These are phyloP conservation scores for Euphorbia pulcherrima DNA, from an alignment of 345 rosid genomes.

Conservation along the genomic window DNA sequence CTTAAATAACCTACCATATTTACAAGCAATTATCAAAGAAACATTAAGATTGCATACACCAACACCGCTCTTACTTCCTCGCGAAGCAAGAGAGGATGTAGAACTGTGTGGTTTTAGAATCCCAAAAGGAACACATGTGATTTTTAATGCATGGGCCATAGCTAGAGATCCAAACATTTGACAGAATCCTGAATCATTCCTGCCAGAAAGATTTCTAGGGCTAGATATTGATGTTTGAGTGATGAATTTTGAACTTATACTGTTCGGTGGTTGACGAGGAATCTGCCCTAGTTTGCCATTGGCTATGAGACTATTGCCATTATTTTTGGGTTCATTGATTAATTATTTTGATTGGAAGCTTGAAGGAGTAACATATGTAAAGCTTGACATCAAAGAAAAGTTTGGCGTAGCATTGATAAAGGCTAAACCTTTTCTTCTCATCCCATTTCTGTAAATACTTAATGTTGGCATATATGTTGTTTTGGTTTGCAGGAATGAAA, in stretches of 20 bases:
- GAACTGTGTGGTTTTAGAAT: neutral
- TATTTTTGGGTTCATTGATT: constrained; percentile 1
- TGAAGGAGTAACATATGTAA: too few relatives aligned
- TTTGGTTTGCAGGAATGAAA: too few relatives aligned
- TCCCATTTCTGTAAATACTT: too few relatives aligned
- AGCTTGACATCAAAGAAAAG: too few relatives aligned
- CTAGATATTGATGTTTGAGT: neutral
- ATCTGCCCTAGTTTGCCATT: constrained; percentile 9
- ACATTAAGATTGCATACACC: too few relatives aligned
- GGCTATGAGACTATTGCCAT: neutral
- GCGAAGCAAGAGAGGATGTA: neutral
- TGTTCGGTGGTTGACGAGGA: constrained; percentile 4
- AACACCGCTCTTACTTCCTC: too few relatives aligned
- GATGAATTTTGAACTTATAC: neutral
- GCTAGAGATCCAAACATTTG: constrained; percentile 12
- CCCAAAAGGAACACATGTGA: constrained; percentile 1
- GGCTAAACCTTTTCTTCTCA: too few relatives aligned
- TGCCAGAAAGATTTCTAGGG: constrained; percentile 4
- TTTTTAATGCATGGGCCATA: constrained; percentile 14
- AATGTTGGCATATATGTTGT: too few relatives aligned
- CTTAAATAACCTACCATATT: too few relatives aligned
- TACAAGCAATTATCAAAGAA: too few relatives aligned
- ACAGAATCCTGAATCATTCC: neutral
- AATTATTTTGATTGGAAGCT: constrained; percentile 11
- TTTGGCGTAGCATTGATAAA: too few relatives aligned